These are phyloP conservation scores for Lipomyces kockii DNA, from an alignment of 805 yeast genomes.

Conservation along the genomic window DNA sequence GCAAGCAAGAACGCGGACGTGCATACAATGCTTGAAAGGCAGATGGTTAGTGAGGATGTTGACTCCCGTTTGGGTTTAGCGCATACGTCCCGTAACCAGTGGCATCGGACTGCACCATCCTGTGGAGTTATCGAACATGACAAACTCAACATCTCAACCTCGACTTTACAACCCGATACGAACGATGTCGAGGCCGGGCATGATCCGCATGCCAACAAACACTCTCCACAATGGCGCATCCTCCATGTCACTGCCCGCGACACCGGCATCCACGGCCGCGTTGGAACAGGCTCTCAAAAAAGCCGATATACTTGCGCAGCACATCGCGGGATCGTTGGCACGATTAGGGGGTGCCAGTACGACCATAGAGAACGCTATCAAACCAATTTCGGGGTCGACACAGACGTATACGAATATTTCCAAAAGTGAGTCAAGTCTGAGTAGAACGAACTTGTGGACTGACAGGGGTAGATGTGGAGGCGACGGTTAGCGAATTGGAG, in stretches of 20 bases:
- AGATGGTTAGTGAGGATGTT: no score
- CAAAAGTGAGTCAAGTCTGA: conserved; percentile 53
- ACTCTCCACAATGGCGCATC: background rate
- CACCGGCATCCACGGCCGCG: conserved; percentile 13
- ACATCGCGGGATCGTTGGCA: conserved; percentile 60
- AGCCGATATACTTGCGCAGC: conserved; percentile 59
- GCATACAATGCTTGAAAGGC: no score
- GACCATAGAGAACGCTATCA: conserved; percentile 64
- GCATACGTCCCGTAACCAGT: no score
- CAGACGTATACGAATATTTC: conserved; percentile 60
- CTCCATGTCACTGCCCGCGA: conserved; percentile 1
- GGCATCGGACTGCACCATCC: no score
- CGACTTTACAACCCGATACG: background rate
- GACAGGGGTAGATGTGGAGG: conserved; percentile 23
- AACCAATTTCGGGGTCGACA: conserved; percentile 72
- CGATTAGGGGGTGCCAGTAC: conserved; percentile 58
- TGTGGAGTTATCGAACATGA: no score
- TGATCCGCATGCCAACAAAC: background rate
- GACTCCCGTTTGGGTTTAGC: no score
- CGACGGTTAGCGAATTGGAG: conserved; percentile 26
- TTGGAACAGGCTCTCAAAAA: conserved; percentile 72
- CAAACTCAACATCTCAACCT: no score
- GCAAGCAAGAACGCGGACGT: no score
- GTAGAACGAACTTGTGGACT: conserved; percentile 48
- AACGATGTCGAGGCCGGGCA: conserved; percentile 21